Evolutionary conservation across 257 asterid genomes (phyloP), one percentile per base, ranked within the genome.

Genomic region (Fraxinus quadrangulata): DNA sequence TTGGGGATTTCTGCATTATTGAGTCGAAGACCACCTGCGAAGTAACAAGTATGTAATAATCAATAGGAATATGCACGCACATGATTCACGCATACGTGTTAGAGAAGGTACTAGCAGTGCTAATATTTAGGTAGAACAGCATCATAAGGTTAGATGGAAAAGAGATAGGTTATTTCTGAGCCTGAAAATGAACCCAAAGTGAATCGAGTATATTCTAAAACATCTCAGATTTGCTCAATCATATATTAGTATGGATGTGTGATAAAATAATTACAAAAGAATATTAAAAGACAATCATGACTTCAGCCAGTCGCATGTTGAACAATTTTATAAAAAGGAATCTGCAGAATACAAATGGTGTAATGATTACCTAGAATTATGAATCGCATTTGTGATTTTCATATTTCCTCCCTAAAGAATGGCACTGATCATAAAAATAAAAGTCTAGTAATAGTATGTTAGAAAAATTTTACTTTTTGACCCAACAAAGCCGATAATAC

Each of bases 21-120:
- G 72, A 81, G 84, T 24, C 83, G 90, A 72, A 82, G 81, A 69
- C 88, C 88, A 79, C 92, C 96, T 89, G 87, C 63, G 56, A 63
- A 23, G 36, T 30, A 24, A 77, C 78, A 84, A 76, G 63, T 47
- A n/a, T 14, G 28, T n/a, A 71, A 69, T 23, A 66, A 54, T 31
- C 34, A 8, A 12, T 14, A 17, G 33, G 28, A n/a, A 71, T 12
- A 36, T 10, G 5, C 56, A 5, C 0, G 19, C 54, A 47, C 1
- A 47, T 1, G n/a, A 47, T 47, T 47, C 56, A 47, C 42, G 31
- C 40, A 59, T 23, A 36, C 23, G 16, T 17, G 19, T 40, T 37
- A 45, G 4, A 11, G 11, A 31, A 7, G 63, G 30, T 26, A 17
- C 42, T 30, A 28, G 26, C 47, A n/a, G 42, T n/a, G 17, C 45